A percentile compares a stretch with the other conserved stretches of the same genome.
phyloP scores from a whole-genome alignment of 257 asterid genomes.

The Lavandula angustifolia region DNA sequence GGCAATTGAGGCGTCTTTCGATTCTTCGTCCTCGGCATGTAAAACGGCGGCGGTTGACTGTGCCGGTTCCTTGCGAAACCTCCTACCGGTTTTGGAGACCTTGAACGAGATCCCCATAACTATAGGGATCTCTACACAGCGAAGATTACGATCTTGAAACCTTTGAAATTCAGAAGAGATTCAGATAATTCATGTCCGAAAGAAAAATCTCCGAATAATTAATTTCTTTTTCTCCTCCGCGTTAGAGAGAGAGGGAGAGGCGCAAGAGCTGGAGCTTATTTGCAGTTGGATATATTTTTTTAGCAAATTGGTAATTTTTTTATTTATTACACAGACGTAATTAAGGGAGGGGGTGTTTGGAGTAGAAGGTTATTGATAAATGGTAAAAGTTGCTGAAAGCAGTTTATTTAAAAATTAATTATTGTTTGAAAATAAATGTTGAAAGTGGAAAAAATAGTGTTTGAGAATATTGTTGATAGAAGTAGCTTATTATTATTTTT shows the following conservation, averaged over 20 bases:
- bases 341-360: no score
- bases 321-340: not conserved
- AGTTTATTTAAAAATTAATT: no score
- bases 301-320: not conserved
- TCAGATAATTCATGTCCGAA: not conserved
- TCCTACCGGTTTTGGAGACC: slow-evolving; percentile 72
- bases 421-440: no score
- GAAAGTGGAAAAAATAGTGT: no score
- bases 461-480: no score
- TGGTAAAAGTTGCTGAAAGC: no score
- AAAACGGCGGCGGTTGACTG: slow-evolving; percentile 32
- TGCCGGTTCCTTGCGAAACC: slow-evolving; percentile 56
- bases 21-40: slow-evolving; percentile 30
- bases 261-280: not conserved
- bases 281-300: not conserved
- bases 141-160: slow-evolving; percentile 18
- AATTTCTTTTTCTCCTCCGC: not conserved
- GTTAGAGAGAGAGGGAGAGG: not conserved
- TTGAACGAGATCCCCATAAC: slow-evolving; percentile 90
- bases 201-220: slow-evolving; percentile 9
- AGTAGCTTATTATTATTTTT: no score
- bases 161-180: slow-evolving; percentile 6
- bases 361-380: no score
- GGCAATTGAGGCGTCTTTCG: slow-evolving; percentile 32
- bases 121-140: slow-evolving; percentile 30